Conservation (phyloP, 164 flowering plant genomes). For the Tetracentron sinense region DNA sequence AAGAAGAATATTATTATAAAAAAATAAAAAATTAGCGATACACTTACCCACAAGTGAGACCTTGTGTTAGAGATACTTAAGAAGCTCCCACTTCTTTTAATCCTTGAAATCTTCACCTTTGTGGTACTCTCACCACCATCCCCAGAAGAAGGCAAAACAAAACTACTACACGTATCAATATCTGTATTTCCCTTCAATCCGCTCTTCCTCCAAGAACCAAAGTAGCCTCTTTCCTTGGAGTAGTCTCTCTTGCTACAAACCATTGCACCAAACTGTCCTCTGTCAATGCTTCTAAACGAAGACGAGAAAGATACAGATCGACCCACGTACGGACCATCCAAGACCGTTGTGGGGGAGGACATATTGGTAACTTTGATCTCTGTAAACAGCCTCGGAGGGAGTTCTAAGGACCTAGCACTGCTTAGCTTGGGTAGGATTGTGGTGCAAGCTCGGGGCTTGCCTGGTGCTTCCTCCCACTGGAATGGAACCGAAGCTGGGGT, state of each 20-base stretch:
- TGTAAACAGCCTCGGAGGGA: slow-evolving; percentile 57
- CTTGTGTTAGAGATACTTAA: slow-evolving; percentile 18
- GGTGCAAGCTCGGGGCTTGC: slow-evolving; percentile 42
- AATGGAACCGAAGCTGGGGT: slow-evolving; percentile 58
- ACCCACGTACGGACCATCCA: slow-evolving; percentile 53
- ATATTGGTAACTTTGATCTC: slow-evolving; percentile 16
- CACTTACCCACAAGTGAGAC: slow-evolving; percentile 41
- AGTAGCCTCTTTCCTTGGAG: slow-evolving; percentile 4
- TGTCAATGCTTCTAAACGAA: slow-evolving; percentile 13
- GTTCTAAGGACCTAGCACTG: slow-evolving; percentile 41
- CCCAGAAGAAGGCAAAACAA: slow-evolving; percentile 16
- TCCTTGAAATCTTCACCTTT: slow-evolving; percentile 38
- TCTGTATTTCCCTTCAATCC: slow-evolving; percentile 24
- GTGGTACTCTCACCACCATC: slow-evolving; percentile 3
- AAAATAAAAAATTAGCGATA: neutral
- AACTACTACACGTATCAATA: slow-evolving; percentile 5
- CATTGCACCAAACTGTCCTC: neutral
- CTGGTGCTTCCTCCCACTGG: slow-evolving; percentile 83
- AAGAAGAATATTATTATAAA: neutral
- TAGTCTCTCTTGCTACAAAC: neutral
- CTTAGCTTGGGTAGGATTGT: slow-evolving; percentile 8
- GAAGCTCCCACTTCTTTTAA: slow-evolving; percentile 31
- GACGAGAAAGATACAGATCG: slow-evolving; percentile 29
- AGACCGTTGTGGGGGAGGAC: slow-evolving; percentile 61
- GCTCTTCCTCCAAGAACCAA: slow-evolving; percentile 36